phyloP scores from a whole-genome alignment of 495 filamentous ascomycete species.

The Penicillium ochrochloron region DNA sequence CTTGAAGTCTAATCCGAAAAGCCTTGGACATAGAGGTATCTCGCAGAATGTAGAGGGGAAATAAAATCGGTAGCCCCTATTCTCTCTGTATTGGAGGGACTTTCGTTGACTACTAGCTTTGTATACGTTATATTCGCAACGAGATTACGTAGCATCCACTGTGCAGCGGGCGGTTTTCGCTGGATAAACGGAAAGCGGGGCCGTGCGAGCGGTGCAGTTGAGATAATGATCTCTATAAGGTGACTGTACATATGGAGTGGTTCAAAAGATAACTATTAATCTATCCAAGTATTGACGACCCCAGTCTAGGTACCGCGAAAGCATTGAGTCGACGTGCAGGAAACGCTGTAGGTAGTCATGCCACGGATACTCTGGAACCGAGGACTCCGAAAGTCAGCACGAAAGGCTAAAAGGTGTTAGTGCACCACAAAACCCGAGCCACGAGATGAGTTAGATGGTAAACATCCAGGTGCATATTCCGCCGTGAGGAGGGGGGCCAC shows the following conservation, averaged over 20 bases:
- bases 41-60: no score
- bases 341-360: no score
- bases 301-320: not conserved
- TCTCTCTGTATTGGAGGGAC: no score
- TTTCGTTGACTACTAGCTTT: no score
- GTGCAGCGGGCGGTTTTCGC: no score
- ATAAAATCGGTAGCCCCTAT: no score
- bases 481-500: no score
- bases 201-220: not conserved
- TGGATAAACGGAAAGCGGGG: not conserved
- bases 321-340: not conserved
- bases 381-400: not conserved
- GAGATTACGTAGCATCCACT: no score
- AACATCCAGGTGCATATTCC: not conserved
- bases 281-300: not conserved
- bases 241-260: not conserved
- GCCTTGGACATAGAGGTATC: no score
- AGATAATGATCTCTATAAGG: not conserved
- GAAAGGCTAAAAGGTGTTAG: not conserved
- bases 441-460: not conserved
- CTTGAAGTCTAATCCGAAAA: no score
- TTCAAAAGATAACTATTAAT: not conserved
- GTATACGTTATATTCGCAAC: no score
- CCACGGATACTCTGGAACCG: not conserved
- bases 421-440: not conserved